phyloP scores from a whole-genome alignment of 352 stramenopile genomes.

The Blastocystis sp. region DNA sequence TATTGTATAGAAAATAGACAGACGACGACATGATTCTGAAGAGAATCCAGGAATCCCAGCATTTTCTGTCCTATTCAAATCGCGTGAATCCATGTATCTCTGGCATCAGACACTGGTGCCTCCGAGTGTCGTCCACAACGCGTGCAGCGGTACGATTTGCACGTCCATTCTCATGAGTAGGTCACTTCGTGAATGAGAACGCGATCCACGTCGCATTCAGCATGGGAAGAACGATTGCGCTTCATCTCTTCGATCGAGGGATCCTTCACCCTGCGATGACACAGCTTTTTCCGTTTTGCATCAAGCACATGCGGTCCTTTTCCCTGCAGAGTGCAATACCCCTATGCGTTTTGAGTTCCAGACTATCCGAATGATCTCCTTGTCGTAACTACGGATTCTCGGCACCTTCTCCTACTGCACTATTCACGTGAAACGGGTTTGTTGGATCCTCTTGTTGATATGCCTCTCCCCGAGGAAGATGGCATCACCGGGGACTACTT shows the following conservation, averaged over 20 bases:
- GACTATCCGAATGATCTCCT: not conserved
- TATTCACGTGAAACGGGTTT: not conserved
- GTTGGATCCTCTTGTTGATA: not conserved
- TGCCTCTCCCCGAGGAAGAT: not conserved
- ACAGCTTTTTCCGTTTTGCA: not conserved
- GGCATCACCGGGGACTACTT: not conserved
- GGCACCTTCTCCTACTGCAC: not conserved
- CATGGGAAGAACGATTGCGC: not conserved
- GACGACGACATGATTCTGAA: not conserved
- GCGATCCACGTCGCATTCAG: not conserved
- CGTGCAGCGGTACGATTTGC: not conserved
- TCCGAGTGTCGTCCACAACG: not conserved
- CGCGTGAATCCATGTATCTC: not conserved
- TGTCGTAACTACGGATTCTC: not conserved
- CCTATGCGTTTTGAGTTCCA: not conserved
- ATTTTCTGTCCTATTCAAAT: not conserved
- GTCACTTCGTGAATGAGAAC: not conserved
- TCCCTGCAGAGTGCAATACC: not conserved
- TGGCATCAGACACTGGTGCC: not conserved
- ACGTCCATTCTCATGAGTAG: not conserved
- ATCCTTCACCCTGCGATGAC: not conserved
- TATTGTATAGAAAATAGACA: slow-evolving; percentile 52
- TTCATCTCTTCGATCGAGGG: not conserved
- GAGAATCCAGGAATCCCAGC: not conserved
- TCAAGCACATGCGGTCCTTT: not conserved